Base-by-base conservation (phyloP, 305 asterid genomes). In the Fraxinus dipetala region DNA sequence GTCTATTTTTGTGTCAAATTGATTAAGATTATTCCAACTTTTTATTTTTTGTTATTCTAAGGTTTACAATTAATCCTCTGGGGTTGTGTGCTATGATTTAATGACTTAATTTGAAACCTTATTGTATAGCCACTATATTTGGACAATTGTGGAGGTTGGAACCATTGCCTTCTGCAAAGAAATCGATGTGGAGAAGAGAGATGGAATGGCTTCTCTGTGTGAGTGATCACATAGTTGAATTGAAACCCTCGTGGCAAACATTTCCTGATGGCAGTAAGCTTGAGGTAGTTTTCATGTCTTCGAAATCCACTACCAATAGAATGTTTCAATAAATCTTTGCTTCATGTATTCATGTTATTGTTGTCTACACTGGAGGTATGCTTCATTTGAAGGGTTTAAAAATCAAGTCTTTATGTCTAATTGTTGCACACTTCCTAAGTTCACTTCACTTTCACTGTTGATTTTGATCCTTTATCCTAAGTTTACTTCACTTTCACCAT, bases 101-200 rank as follows among this genome's bases (percentile, higher is more conserved):
- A 63, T 63, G 72, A 63, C 72, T 63, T 63, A 20, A 8, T 59
- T 61, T 54, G 72, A 63, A 48, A 65, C 43, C 34, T 24, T 51
- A 30, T 18, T 77, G 10, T 90, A 81, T 70, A 95, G 99, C 98
- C 76, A 89, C 96, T 77, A 91, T 91, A 75, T 96, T 94, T 87
- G 98, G 98, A 65, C 98, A 94, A 88, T 69, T 95, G 79, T 95
- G 98, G 98, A 94, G 96, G 76, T 84, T 96, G 89, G 97, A 92
- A 83, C 99, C 99, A 1, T 76, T 96, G 90, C 87, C 92, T 35
- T 22, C 77, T 48, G 96, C 92, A 63, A 96, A 91, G 93, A 94
- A 89, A 89, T 81, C 87, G 7, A 91, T 93, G 96, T 96, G 98
- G 99, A 86, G 78, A 86, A 92, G 97, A 82, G 99, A 96, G 87